phyloP scores from a whole-genome alignment of 306 rosid species.

The Casuarina cunninghamiana region DNA sequence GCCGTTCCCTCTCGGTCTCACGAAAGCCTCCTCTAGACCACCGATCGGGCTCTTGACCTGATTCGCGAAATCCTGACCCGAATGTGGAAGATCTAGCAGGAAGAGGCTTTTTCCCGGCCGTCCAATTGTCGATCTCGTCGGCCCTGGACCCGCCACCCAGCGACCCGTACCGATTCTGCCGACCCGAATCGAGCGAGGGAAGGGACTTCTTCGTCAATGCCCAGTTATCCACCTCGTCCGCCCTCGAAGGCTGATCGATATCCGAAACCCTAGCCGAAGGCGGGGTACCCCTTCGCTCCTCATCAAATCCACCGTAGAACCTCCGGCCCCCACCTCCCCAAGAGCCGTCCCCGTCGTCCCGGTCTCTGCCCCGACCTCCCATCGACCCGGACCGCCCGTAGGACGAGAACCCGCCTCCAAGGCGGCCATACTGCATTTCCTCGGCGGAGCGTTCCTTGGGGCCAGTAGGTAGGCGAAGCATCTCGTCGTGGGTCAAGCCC shows the following conservation, averaged over 20 bases:
- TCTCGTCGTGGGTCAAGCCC: constrained; percentile 73
- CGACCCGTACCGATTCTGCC: constrained; percentile 61
- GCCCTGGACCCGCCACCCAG: constrained; percentile 73
- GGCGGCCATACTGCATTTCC: constrained; percentile 66
- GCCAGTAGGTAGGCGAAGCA: constrained; percentile 81
- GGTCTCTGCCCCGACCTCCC: constrained; percentile 54
- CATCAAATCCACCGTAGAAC: constrained; percentile 86
- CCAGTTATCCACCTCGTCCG: constrained; percentile 97
- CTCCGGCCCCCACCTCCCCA: constrained; percentile 83
- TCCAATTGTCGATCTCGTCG: constrained; percentile 87
- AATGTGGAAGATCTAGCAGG: constrained; percentile 67
- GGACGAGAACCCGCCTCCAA: constrained; percentile 70
- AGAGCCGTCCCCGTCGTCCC: constrained; percentile 62
- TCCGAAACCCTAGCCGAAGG: constrained; percentile 85
- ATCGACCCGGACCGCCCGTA: constrained; percentile 48
- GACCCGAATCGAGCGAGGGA: constrained; percentile 63
- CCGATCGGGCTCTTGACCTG: constrained; percentile 67
- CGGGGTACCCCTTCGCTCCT: constrained; percentile 59
- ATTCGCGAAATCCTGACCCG: constrained; percentile 67
- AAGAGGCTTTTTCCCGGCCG: constrained; percentile 53
- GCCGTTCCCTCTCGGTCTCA: constrained; percentile 62
- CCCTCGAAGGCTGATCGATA: constrained; percentile 86
- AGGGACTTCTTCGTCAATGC: constrained; percentile 58
- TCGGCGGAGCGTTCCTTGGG: constrained; percentile 78
- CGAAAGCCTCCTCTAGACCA: constrained; percentile 59